Conservation (phyloP, 1,284 basidiomycete species). For the Cystobasidiaceae sp. region DNA sequence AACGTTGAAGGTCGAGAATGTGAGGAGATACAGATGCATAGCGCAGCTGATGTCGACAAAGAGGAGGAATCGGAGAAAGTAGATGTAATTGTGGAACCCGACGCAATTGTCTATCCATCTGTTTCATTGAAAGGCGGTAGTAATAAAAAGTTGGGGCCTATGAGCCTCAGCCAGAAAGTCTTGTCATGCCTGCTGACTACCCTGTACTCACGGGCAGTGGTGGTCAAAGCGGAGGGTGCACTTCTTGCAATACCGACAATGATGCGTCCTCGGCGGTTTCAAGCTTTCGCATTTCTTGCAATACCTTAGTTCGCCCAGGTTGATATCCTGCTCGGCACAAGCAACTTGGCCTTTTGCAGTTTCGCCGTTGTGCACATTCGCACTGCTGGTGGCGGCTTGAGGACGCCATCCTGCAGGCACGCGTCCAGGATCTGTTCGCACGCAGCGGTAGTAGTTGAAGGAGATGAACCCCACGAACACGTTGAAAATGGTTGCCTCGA, state of each 20-base stretch:
- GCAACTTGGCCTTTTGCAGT: constrained; percentile 92
- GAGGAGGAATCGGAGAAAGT: constrained; percentile 88
- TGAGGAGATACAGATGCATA: constrained; percentile 76
- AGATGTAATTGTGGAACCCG: constrained; percentile 79
- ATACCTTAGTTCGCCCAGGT: constrained; percentile 73
- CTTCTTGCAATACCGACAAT: constrained; percentile 78
- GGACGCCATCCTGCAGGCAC: constrained; percentile 67
- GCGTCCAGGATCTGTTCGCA: constrained; percentile 72
- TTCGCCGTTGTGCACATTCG: constrained; percentile 48
- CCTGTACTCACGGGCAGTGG: constrained; percentile 60
- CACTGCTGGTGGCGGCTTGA: too few relatives aligned
- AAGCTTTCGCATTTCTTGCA: constrained; percentile 51
- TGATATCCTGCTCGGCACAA: constrained; percentile 66
- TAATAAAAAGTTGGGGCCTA: too few relatives aligned
- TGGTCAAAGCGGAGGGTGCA: constrained; percentile 79
- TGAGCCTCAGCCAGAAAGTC: constrained; percentile 51
- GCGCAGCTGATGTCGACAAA: constrained; percentile 81
- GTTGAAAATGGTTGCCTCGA: constrained; percentile 53
- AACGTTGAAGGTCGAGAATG: constrained; percentile 54
- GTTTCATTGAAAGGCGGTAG: too few relatives aligned
- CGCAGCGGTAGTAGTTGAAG: constrained; percentile 80
- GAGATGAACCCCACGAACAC: constrained; percentile 67
- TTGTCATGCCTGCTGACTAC: constrained; percentile 37
- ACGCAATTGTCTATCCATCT: constrained; percentile 63
- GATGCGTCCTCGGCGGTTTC: constrained; percentile 63